Evolutionary conservation across 305 asterid species (phyloP).

Genomic region (Fraxinus paxiana): DNA sequence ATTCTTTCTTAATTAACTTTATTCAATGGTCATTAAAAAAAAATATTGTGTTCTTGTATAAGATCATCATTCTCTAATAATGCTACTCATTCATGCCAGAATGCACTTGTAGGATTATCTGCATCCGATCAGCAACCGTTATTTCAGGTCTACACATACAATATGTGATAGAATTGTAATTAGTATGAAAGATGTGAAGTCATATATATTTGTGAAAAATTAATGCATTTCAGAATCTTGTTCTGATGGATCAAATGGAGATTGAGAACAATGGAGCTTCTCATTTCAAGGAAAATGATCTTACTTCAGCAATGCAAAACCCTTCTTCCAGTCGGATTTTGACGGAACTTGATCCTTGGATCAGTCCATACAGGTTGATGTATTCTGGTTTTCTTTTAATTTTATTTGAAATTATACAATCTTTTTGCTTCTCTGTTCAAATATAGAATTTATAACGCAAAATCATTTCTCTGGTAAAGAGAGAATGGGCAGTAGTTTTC

Average conservation of each 20-base stretch:
- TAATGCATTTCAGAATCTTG: neutral
- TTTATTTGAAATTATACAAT: neutral
- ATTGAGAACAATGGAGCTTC: constrained; percentile 8
- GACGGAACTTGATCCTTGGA: neutral
- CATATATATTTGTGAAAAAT: neutral
- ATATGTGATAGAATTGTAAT: neutral
- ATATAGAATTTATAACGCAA: neutral
- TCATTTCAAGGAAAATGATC: neutral
- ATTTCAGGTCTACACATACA: constrained; percentile 19
- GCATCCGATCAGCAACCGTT: constrained; percentile 12
- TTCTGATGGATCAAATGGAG: constrained; percentile 20
- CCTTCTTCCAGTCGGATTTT: neutral
- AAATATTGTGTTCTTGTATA: neutral
- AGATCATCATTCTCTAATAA: neutral
- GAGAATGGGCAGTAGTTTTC: neutral
- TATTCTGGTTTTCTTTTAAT: neutral
- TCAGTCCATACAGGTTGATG: neutral
- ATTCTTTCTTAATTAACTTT: neutral
- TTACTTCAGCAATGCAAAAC: neutral
- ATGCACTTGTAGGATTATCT: constrained; percentile 17
- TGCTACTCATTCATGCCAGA: constrained; percentile 22
- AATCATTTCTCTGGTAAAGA: neutral
- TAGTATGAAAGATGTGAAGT: neutral
- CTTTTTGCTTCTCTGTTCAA: neutral
- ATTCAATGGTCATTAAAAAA: neutral